phyloP scores from a whole-genome alignment of 768 basidiomycete genomes.

The Boletus pseudopeckii region DNA sequence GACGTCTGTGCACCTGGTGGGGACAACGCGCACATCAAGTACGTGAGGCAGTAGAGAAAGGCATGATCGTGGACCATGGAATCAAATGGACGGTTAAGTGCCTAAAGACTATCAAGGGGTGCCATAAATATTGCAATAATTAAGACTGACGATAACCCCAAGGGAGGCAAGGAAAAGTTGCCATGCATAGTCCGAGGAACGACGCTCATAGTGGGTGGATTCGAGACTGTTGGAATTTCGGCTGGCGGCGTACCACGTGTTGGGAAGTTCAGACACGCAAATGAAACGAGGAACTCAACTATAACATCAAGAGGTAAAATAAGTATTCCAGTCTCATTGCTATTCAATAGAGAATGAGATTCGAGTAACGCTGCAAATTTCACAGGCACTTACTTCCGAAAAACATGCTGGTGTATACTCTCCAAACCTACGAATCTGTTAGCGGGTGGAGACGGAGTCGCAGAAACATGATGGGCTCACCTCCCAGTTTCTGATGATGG shows the following conservation, averaged over 20 bases:
- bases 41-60: conserved; percentile 63
- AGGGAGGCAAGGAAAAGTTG: conserved; percentile 56
- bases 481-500: conserved; percentile 50
- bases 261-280: not conserved
- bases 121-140: not conserved
- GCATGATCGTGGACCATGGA: conserved; percentile 59
- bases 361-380: not conserved
- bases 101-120: conserved; percentile 25
- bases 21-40: conserved; percentile 64
- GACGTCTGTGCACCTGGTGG: conserved; percentile 66
- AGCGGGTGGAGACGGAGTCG: not conserved
- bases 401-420: conserved; percentile 71
- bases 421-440: conserved; percentile 56
- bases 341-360: conserved; percentile 6
- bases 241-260: conserved; percentile 36
- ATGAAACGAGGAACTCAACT: conserved; percentile 27
- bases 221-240: conserved; percentile 67
- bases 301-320: conserved; percentile 44
- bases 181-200: conserved; percentile 76
- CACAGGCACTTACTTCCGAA: conserved; percentile 48
- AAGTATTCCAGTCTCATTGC: conserved; percentile 34
- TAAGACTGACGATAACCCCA: conserved; percentile 55
- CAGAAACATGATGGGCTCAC: conserved; percentile 32
- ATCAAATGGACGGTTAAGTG: conserved; percentile 58
- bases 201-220: conserved; percentile 48